phyloP scores from a whole-genome alignment of 169 alveolate genomes.

The Cryptosporidium ubiquitum region DNA sequence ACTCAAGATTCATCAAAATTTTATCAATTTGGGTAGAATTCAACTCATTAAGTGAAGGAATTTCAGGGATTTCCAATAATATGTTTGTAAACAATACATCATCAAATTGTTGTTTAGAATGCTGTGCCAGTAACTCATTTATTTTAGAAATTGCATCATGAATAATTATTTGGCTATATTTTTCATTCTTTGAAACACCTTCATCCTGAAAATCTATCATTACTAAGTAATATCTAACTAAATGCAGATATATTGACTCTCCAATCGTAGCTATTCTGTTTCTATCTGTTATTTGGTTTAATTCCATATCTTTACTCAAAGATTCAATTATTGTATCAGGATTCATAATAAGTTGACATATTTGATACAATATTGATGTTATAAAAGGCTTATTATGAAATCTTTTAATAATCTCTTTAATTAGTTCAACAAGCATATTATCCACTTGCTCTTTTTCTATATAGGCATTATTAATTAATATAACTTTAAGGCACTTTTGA shows the following conservation, averaged over 20 bases:
- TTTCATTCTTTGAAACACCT: background rate
- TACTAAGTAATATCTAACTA: background rate
- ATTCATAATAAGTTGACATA: conserved; percentile 2
- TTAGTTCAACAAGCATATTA: background rate
- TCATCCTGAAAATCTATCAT: conserved; percentile 17
- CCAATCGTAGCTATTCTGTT: background rate
- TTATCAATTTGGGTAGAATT: background rate
- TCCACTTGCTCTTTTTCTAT: background rate
- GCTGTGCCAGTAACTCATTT: background rate
- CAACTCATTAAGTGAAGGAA: background rate
- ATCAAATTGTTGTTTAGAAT: conserved; percentile 12
- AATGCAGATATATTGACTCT: conserved; percentile 12
- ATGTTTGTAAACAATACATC: background rate
- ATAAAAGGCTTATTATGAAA: background rate
- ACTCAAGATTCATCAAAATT: background rate
- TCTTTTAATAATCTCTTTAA: background rate
- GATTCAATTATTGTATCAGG: background rate
- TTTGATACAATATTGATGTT: conserved; percentile 13
- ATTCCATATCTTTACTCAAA: background rate
- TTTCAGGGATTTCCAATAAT: conserved; percentile 53
- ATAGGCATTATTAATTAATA: conserved; percentile 24
- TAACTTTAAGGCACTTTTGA: background rate
- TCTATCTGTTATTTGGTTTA: background rate
- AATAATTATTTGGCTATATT: background rate
- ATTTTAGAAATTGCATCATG: background rate